Evolutionary conservation across 208 protist genomes (phyloP).

Genomic region (Acanthamoeba sp.): DNA sequence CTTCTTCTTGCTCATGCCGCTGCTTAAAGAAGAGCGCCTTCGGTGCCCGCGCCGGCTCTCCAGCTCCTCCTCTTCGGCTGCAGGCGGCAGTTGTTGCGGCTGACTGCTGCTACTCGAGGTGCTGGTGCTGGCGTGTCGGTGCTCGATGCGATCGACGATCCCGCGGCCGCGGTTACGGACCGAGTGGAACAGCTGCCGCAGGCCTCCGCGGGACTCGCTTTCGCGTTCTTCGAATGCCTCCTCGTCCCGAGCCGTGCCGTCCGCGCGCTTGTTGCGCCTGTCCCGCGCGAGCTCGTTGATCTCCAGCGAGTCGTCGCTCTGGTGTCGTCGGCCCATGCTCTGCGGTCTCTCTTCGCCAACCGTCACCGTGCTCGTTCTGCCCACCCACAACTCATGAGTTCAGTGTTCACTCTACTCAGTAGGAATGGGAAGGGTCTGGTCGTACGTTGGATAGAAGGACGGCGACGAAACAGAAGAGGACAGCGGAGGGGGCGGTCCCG

Average conservation of each 20-base stretch:
- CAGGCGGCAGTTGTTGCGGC: background rate
- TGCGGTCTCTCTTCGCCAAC: background rate
- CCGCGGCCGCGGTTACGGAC: background rate
- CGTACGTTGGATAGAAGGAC: background rate
- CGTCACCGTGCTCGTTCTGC: background rate
- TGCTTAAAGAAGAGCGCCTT: background rate
- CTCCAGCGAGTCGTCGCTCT: constrained; percentile 27
- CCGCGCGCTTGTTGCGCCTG: background rate
- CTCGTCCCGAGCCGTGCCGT: background rate
- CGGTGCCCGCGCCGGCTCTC: background rate
- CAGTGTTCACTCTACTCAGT: background rate
- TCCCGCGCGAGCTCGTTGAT: constrained; percentile 26
- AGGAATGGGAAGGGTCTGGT: background rate
- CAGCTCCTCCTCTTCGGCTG: background rate
- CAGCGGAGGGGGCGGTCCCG: background rate
- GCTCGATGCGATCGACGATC: background rate
- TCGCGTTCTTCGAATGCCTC: background rate
- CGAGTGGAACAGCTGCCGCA: background rate
- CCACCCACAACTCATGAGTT: background rate
- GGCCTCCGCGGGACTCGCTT: background rate
- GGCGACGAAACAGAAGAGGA: background rate
- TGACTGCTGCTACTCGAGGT: background rate
- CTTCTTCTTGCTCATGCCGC: background rate
- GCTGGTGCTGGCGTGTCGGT: background rate
- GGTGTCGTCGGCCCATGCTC: background rate